phyloP scores from a whole-genome alignment of 495 filamentous ascomycete species.

The Penicillium taxi region DNA sequence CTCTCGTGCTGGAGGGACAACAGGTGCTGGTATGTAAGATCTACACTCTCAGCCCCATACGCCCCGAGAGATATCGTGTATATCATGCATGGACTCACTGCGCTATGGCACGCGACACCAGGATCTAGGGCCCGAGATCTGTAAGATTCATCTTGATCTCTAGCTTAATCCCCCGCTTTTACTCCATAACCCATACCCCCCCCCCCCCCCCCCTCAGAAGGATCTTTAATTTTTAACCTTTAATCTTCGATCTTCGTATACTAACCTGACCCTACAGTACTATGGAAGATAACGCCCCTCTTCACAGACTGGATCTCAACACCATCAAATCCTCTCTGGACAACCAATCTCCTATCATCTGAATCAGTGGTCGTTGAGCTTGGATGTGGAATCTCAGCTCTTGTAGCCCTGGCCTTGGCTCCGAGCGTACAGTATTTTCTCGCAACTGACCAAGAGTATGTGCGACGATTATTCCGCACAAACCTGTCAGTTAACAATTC shows the following conservation, averaged over 20 bases:
- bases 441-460: conserved; percentile 85
- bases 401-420: conserved; percentile 60
- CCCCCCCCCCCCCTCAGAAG: no score
- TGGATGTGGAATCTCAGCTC: conserved; percentile 75
- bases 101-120: no score
- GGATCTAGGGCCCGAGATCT: no score
- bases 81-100: not conserved
- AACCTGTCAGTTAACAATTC: conserved; percentile 62
- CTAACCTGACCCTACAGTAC: conserved; percentile 38
- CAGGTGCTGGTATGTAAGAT: conserved; percentile 66
- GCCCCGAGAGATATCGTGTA: conserved; percentile 1
- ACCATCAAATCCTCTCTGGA: conserved; percentile 57
- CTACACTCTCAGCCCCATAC: conserved; percentile 1
- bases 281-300: conserved; percentile 88
- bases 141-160: no score
- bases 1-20: conserved; percentile 73
- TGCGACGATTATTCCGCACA: conserved; percentile 59
- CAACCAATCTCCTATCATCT: conserved; percentile 42
- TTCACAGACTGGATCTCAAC: conserved; percentile 75
- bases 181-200: no score
- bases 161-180: no score
- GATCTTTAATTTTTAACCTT: no score
- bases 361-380: conserved; percentile 66
- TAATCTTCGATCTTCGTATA: no score
- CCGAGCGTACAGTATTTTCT: conserved; percentile 58